phyloP scores from a whole-genome alignment of 1,284 basidiomycete genomes.

The Chalciporus sp. region DNA sequence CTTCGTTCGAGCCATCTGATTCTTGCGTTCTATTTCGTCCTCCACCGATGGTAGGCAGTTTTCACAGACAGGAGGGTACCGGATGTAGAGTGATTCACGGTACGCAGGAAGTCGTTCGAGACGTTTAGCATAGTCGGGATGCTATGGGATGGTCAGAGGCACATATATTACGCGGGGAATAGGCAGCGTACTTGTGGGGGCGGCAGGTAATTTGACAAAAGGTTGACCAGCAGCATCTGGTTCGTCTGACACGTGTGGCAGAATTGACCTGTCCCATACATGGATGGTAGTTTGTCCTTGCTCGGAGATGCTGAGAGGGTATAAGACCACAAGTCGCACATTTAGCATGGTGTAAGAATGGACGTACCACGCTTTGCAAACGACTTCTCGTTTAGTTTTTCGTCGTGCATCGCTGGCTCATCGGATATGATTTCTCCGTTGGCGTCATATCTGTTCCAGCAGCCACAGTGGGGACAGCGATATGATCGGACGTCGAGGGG shows the following conservation, averaged over 20 bases:
- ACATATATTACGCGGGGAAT: background rate
- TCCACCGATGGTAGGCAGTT: slow-evolving; percentile 78
- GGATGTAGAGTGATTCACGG: slow-evolving; percentile 68
- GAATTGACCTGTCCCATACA: slow-evolving; percentile 64
- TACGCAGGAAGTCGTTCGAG: slow-evolving; percentile 70
- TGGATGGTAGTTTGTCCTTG: slow-evolving; percentile 64
- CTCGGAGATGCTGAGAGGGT: slow-evolving; percentile 56
- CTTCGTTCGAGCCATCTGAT: slow-evolving; percentile 79
- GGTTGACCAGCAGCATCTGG: slow-evolving; percentile 81
- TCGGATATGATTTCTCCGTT: slow-evolving; percentile 78
- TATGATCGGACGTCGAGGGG: slow-evolving; percentile 58
- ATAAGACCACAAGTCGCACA: slow-evolving; percentile 1
- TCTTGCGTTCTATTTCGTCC: slow-evolving; percentile 73
- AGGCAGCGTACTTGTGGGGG: slow-evolving; percentile 52
- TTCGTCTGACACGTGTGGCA: slow-evolving; percentile 90
- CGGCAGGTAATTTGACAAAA: slow-evolving; percentile 88
- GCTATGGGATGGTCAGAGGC: slow-evolving; percentile 43
- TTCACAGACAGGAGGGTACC: slow-evolving; percentile 86
- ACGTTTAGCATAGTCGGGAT: slow-evolving; percentile 67
- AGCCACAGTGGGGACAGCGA: slow-evolving; percentile 65
- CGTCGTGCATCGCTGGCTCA: slow-evolving; percentile 86
- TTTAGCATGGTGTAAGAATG: background rate
- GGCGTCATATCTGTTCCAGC: slow-evolving; percentile 72
- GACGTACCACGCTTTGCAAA: slow-evolving; percentile 76
- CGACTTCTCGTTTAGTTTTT: slow-evolving; percentile 65